Evolutionary conservation across 352 stramenopile species (phyloP).

Genomic region (Globisporangium parvum): DNA sequence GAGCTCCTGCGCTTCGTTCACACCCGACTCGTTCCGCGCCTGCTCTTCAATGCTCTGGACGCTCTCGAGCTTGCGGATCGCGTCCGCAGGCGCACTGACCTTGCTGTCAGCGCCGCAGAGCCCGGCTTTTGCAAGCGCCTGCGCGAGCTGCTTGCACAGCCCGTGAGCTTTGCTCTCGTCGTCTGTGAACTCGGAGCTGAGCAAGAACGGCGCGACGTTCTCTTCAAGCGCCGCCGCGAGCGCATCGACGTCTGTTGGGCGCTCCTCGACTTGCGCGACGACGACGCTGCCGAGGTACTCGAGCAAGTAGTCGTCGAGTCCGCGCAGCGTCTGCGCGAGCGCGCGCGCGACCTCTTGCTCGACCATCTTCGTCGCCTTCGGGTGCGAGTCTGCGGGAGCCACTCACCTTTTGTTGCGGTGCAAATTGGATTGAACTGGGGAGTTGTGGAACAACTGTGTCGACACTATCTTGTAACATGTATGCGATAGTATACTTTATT

Average conservation of each 20-base stretch:
- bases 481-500: no score
- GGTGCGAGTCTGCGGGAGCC: no score
- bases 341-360: slow-evolving; percentile 43
- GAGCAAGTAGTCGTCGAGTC: slow-evolving; percentile 62
- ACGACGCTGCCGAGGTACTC: slow-evolving; percentile 68
- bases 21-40: slow-evolving; percentile 36
- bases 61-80: slow-evolving; percentile 53
- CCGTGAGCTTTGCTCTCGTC: slow-evolving; percentile 32
- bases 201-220: slow-evolving; percentile 67
- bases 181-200: slow-evolving; percentile 42
- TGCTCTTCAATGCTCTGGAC: slow-evolving; percentile 73
- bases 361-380: slow-evolving; percentile 1
- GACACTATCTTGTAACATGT: no score
- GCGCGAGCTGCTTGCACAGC: slow-evolving; percentile 39
- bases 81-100: slow-evolving; percentile 10
- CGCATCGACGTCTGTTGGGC: slow-evolving; percentile 23
- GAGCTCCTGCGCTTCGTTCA: slow-evolving; percentile 52
- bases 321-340: slow-evolving; percentile 40
- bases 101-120: slow-evolving; percentile 15
- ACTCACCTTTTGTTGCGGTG: no score
- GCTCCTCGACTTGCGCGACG: slow-evolving; percentile 35
- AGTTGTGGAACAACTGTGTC: no score
- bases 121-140: slow-evolving; percentile 23
- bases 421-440: no score
- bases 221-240: slow-evolving; percentile 40